Conservation (phyloP, 2,329 filamentous ascomycete species). For the Aureobasidium uvarum region DNA sequence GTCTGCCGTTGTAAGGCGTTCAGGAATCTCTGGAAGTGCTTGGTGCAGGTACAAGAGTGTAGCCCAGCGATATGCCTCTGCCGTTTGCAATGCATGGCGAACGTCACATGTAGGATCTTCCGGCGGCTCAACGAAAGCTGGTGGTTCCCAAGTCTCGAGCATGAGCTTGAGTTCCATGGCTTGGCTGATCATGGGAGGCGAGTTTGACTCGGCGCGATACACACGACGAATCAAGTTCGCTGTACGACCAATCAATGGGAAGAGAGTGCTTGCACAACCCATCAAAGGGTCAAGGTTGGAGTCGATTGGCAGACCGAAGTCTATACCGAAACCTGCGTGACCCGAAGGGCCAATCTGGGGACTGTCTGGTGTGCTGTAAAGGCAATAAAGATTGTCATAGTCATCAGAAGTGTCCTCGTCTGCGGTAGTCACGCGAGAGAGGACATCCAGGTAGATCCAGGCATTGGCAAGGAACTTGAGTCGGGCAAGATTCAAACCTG, state of each 20-base stretch:
- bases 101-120: constrained; percentile 63
- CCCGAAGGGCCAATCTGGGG: not conserved
- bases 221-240: constrained; percentile 65
- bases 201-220: constrained; percentile 55
- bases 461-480: constrained; percentile 68
- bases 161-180: constrained; percentile 61
- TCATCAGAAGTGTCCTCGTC: constrained; percentile 58
- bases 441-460: constrained; percentile 73
- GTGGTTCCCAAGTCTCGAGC: constrained; percentile 62
- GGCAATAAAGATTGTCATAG: constrained; percentile 47
- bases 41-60: constrained; percentile 66
- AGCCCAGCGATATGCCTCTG: constrained; percentile 65
- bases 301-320: constrained; percentile 43
- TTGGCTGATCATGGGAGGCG: constrained; percentile 59
- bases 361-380: constrained; percentile 32
- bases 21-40: constrained; percentile 66
- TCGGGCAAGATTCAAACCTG: constrained; percentile 52
- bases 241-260: constrained; percentile 65
- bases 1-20: constrained; percentile 51
- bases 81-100: constrained; percentile 64
- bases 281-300: constrained; percentile 67
- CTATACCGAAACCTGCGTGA: constrained; percentile 39
- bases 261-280: constrained; percentile 66
- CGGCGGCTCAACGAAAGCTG: constrained; percentile 57
- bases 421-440: constrained; percentile 64